Evolutionary conservation across 345 rosid species (phyloP), one percentile per base, ranked within the genome.

Genomic region (Moricandia arvensis): DNA sequence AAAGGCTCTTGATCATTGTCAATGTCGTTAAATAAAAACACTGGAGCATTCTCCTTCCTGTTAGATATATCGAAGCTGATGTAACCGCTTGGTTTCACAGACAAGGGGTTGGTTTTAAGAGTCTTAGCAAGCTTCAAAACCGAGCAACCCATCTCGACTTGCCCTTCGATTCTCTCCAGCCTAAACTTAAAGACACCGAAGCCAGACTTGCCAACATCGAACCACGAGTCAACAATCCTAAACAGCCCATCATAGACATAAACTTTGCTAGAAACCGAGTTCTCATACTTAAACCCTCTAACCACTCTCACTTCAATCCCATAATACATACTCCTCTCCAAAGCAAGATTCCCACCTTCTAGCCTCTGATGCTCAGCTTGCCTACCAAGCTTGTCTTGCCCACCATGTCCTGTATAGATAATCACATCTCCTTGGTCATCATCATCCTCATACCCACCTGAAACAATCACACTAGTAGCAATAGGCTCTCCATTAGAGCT

Each of bases 201-300:
- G 41, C 99, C 97, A 3, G 99, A 88, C 66, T 85, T 92, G 6
- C 98, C 98, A 33, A 89, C 84, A 80, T 91, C 98, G 35, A 87
- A 89, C 97, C 97, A 95, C 33, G 88, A 90, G 43, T 95, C 91
- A 69, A 58, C 79, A 81, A 95, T 89, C 86, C 75, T 90, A 69
- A 87, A 95, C 78, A 92, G 58, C 0, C 96, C 99, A 77, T 95
- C 97, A 79, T 92, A 92, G 33, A 92, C 93, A 78, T 90, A 94
- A 55, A 91, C 80, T 81, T 86, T 88, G 65, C 71, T 79, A 3
- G 81, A 81, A 24, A 83, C 79, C n/a, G 73, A 66, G 30, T 88
- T 87, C 5, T 84, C 85, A 57, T 87, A 87, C 73, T 85, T 88
- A 34, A 94, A 75, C 38, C 93, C 96, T 81, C 93, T 82, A 47